Conservation (phyloP, 2,329 filamentous ascomycete genomes). For the Scleromitrula shiraiana region DNA sequence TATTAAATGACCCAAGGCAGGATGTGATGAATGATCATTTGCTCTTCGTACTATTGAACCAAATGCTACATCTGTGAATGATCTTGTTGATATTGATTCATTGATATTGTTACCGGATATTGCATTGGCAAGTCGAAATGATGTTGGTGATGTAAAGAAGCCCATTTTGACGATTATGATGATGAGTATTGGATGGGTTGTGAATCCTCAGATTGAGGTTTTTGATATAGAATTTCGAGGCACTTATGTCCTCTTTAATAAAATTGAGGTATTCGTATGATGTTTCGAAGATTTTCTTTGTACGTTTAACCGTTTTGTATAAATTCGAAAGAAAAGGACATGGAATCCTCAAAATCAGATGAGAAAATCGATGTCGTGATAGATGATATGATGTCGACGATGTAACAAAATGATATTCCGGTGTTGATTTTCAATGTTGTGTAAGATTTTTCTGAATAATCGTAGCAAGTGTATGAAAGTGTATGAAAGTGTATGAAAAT, state of each 20-base stretch:
- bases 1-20: conserved; percentile 35
- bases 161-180: conserved; percentile 25
- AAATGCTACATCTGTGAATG: conserved; percentile 21
- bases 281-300: too few species aligned
- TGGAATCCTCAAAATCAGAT: too few species aligned
- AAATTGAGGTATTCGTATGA: not conserved
- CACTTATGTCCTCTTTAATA: conserved; percentile 1
- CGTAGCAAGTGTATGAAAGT: too few species aligned
- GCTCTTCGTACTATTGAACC: conserved; percentile 12
- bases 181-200: not conserved
- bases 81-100: conserved; percentile 16
- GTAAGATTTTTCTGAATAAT: too few species aligned
- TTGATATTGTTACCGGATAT: conserved; percentile 24
- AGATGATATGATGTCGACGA: too few species aligned
- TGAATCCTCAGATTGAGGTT: not conserved
- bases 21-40: conserved; percentile 31
- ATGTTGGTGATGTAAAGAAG: conserved; percentile 40
- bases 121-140: conserved; percentile 35
- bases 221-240: conserved; percentile 1
- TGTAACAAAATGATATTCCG: too few species aligned
- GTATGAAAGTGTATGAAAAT: too few species aligned
- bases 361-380: too few species aligned
- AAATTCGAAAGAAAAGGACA: too few species aligned
- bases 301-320: too few species aligned
- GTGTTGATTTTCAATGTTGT: too few species aligned